Percentiles rank a stretch among this genome's conserved stretches.
phyloP scores from a whole-genome alignment of 139 green algal genomes.

The Yamagishiella unicocca region DNA sequence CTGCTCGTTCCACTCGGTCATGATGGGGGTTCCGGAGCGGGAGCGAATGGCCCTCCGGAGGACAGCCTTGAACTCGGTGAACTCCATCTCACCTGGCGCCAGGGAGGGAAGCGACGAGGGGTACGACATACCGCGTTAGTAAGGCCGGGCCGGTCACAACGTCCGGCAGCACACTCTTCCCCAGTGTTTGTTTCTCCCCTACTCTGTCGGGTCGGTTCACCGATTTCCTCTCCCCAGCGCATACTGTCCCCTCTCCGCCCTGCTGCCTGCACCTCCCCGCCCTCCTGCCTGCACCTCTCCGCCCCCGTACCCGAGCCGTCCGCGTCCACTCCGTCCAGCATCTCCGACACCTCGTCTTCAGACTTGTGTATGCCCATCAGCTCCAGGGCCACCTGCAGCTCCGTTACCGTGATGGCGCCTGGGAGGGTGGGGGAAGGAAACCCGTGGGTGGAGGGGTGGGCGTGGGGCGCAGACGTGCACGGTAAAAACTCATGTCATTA shows the following conservation, averaged over 20 bases:
- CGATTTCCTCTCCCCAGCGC: too few species aligned
- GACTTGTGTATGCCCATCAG: slow-evolving; percentile 62
- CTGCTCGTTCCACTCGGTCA: slow-evolving; percentile 15
- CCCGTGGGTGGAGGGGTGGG: too few species aligned
- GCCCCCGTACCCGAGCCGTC: slow-evolving; percentile 56
- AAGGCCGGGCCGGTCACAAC: too few species aligned
- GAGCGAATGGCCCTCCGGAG: slow-evolving; percentile 36
- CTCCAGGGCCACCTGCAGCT: slow-evolving; percentile 61
- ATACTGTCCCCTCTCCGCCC: too few species aligned
- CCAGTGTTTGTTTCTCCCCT: too few species aligned
- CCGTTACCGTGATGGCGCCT: slow-evolving; percentile 66
- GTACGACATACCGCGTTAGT: too few species aligned
- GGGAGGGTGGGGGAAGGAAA: not conserved
- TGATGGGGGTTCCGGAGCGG: too few species aligned
- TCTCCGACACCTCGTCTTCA: slow-evolving; percentile 59
- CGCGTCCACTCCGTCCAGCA: slow-evolving; percentile 67
- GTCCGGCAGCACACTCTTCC: too few species aligned
- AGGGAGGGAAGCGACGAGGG: not conserved
- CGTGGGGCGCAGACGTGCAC: too few species aligned
- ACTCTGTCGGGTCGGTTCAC: too few species aligned
- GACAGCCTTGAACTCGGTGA: slow-evolving; percentile 58
- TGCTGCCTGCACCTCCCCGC: too few species aligned
- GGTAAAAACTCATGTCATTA: too few species aligned
- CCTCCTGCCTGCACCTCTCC: not conserved
- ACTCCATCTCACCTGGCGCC: slow-evolving; percentile 61